Conservation (phyloP, 495 filamentous ascomycete species). For the Neurospora sp. region DNA sequence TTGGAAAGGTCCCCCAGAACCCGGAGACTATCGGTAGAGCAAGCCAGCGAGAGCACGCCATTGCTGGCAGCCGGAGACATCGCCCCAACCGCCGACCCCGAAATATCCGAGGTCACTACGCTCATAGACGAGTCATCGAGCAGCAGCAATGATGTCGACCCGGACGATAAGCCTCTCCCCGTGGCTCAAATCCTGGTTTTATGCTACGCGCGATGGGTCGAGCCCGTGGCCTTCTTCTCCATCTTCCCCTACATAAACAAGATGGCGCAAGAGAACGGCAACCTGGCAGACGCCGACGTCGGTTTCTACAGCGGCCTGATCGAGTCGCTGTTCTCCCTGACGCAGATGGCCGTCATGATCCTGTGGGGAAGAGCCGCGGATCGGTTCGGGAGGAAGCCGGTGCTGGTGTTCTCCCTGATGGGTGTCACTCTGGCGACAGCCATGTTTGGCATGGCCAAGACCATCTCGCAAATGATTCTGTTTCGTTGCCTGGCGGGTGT, state of each 20-base stretch:
- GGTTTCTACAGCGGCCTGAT: conserved; percentile 67
- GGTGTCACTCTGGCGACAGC: conserved; percentile 48
- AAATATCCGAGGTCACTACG: conserved; percentile 9
- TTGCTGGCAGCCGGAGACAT: conserved; percentile 21
- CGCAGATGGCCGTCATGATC: conserved; percentile 48
- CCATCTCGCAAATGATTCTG: conserved; percentile 56
- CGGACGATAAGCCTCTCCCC: conserved; percentile 39
- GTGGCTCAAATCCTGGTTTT: conserved; percentile 51
- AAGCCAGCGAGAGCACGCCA: conserved; percentile 26
- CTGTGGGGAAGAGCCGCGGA: conserved; percentile 57
- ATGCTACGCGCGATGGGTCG: conserved; percentile 58
- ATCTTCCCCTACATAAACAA: conserved; percentile 68
- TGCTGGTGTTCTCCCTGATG: conserved; percentile 50
- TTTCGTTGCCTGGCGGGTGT: conserved; percentile 56
- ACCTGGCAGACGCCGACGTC: conserved; percentile 45
- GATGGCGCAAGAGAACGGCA: conserved; percentile 55
- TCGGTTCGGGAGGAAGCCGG: conserved; percentile 55
- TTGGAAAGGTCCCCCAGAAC: background rate
- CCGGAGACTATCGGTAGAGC: background rate
- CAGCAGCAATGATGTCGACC: conserved; percentile 12
- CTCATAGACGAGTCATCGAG: background rate
- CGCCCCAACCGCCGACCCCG: conserved; percentile 4
- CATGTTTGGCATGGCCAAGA: conserved; percentile 51
- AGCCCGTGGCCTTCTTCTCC: conserved; percentile 64
- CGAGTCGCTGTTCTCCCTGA: conserved; percentile 60